A percentile compares a stretch with the other conserved stretches of the same genome.
Evolutionary conservation across 805 yeast species (phyloP).

Genomic region (Saturnispora besseyi): DNA sequence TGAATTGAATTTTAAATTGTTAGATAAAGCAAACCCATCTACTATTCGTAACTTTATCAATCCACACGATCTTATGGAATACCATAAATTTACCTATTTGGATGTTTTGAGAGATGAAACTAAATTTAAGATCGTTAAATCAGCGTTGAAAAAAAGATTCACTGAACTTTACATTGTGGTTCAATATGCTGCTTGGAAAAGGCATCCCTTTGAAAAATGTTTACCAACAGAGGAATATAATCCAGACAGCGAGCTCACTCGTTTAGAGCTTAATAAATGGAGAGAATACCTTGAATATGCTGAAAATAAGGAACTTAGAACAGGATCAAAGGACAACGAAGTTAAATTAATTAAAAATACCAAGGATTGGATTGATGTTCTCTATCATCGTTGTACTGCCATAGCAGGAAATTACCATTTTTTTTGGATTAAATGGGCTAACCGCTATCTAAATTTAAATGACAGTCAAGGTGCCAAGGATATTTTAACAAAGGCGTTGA

Average conservation of each 20-base stretch:
- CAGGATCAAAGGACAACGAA: constrained; percentile 16
- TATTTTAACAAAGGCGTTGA: constrained; percentile 27
- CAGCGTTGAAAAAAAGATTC: constrained; percentile 37
- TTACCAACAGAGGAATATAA: constrained; percentile 32
- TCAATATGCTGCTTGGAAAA: constrained; percentile 42
- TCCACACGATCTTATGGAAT: constrained; percentile 14
- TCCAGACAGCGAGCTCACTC: constrained; percentile 25
- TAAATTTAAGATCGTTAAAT: constrained; percentile 24
- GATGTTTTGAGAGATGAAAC: constrained; percentile 18
- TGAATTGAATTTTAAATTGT: constrained; percentile 28
- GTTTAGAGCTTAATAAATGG: constrained; percentile 50
- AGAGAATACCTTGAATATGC: constrained; percentile 46
- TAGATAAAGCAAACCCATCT: constrained; percentile 28
- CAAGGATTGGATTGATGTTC: constrained; percentile 23
- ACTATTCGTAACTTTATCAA: constrained; percentile 19
- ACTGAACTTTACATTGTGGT: constrained; percentile 47
- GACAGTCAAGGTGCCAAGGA: constrained; percentile 31
- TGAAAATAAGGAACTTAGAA: constrained; percentile 30
- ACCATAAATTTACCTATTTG: constrained; percentile 16
- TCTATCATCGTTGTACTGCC: constrained; percentile 42
- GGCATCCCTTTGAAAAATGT: constrained; percentile 41
- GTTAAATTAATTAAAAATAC: constrained; percentile 16
- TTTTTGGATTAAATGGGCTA: constrained; percentile 44
- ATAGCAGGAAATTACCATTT: constrained; percentile 35
- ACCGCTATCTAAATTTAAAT: constrained; percentile 30